Evolutionary conservation across 2,329 filamentous ascomycete species (phyloP).

Genomic region (Fusarium goolgardi): DNA sequence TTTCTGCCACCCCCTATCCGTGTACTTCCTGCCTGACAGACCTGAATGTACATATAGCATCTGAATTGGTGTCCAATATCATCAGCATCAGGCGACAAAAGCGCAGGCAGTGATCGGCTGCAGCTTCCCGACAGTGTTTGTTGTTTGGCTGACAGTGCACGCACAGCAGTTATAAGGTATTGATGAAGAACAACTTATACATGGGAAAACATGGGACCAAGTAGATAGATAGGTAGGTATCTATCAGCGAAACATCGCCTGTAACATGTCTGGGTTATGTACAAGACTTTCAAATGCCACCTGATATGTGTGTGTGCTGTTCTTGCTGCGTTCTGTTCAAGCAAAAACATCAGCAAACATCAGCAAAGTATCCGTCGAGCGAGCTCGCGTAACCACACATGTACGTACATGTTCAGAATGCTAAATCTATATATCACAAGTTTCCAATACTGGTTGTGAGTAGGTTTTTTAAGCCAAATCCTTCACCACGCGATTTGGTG

Average conservation of each 20-base stretch:
- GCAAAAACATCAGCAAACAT: neutral
- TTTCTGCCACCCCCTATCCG: neutral
- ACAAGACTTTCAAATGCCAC: neutral
- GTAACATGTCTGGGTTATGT: neutral
- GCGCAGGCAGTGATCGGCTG: neutral
- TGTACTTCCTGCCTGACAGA: neutral
- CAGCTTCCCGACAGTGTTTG: constrained; percentile 16
- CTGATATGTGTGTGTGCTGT: neutral
- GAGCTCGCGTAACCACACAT: neutral
- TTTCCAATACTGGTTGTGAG: no score
- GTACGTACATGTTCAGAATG: neutral
- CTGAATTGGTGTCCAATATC: neutral
- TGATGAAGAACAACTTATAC: neutral
- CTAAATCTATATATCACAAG: neutral
- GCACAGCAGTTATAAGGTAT: neutral
- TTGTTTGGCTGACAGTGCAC: constrained; percentile 1
- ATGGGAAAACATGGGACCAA: neutral
- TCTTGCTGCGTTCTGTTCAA: neutral
- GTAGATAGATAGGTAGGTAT: no score
- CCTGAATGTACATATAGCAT: no score
- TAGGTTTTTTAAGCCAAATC: constrained; percentile 1
- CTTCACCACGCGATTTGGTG: constrained; percentile 38
- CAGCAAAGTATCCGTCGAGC: neutral
- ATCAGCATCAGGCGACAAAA: neutral
- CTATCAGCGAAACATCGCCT: neutral